Evolutionary conservation across 2,329 filamentous ascomycete genomes (phyloP).

Genomic region (Hypoxylon sp.): DNA sequence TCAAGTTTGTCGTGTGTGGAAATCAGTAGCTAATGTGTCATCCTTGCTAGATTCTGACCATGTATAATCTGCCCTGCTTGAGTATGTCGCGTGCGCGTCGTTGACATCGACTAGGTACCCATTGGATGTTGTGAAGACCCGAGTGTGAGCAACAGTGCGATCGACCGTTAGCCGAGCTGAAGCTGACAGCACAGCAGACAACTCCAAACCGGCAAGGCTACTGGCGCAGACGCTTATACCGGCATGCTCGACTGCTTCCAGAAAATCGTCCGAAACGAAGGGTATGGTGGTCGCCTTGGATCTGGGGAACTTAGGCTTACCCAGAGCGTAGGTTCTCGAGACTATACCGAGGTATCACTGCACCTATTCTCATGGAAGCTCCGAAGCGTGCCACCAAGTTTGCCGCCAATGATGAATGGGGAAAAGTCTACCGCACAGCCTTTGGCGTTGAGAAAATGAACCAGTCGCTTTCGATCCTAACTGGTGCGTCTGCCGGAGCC

Average conservation of each 20-base stretch:
- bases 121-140: conserved; percentile 97
- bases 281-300: conserved; percentile 66
- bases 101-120: conserved; percentile 79
- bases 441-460: conserved; percentile 91
- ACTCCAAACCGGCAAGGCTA: conserved; percentile 80
- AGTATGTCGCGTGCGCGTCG: conserved; percentile 33
- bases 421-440: conserved; percentile 87
- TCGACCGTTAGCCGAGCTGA: conserved; percentile 1
- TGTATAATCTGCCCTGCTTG: conserved; percentile 66
- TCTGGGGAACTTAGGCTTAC: conserved; percentile 25
- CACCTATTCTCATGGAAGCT: conserved; percentile 98
- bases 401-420: conserved; percentile 98
- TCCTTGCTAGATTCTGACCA: conserved; percentile 80
- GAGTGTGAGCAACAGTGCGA: conserved; percentile 76
- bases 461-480: conserved; percentile 90
- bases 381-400: conserved; percentile 94
- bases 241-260: conserved; percentile 98
- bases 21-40: conserved; percentile 33
- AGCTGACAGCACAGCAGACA: conserved; percentile 68
- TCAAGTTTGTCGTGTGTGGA: neutral
- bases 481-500: conserved; percentile 92
- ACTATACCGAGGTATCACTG: conserved; percentile 94
- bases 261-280: conserved; percentile 97
- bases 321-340: conserved; percentile 75
- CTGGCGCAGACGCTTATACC: conserved; percentile 87